Base-by-base conservation (phyloP, 1,139 yeast species). In the Scheffersomyces segobiensis region DNA sequence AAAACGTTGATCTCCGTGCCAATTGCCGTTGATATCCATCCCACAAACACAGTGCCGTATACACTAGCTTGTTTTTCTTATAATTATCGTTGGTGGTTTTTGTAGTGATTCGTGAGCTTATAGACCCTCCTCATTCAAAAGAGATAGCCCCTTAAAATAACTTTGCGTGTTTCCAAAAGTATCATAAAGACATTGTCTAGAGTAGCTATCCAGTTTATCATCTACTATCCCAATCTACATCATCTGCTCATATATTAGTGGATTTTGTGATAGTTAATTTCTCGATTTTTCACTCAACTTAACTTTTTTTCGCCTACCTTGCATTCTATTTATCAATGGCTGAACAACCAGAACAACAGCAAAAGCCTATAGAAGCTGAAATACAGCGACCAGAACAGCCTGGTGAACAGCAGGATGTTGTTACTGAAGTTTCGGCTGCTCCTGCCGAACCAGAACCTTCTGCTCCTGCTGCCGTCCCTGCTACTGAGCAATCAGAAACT, bases 381-480 rank as follows among this genome's bases (percentile, higher is more conserved):
- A 32, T 52, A 46, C 42, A 55, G 32, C 21, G 46, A 50, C 24
- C 21, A 10, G 53, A 48, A 14, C 50, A 48, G 19, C 62, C 64
- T 50, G 67, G 69, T 56, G 66, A 73, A 22, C 70, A 71, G 22
- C 68, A 74, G 21, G 42, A 32, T 17, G 17, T 32, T 32, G 42
- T 4, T 32, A 4, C 42, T 32, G 42, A 12, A 32, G 17, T 10
- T 14, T 14, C 42, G 17, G 50, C 53, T 24, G 46, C 46, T 10
- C 59, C 68, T 65, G 67, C 57, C 55, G 56, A 60, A 20, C 62
- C 64, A 50, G 70, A 71, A 22, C 67, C 74, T 21, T 32, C 42
- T 26, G 14, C 39, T 32, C 42, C 42, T 32, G 42, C 42, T 2
- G 42, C 42, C 17, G 42, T 12, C 12, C 14, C 32, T 24, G 47